These are phyloP conservation scores for Phallus indusiatus DNA, from an alignment of 768 basidiomycete species.

Conservation along the genomic window DNA sequence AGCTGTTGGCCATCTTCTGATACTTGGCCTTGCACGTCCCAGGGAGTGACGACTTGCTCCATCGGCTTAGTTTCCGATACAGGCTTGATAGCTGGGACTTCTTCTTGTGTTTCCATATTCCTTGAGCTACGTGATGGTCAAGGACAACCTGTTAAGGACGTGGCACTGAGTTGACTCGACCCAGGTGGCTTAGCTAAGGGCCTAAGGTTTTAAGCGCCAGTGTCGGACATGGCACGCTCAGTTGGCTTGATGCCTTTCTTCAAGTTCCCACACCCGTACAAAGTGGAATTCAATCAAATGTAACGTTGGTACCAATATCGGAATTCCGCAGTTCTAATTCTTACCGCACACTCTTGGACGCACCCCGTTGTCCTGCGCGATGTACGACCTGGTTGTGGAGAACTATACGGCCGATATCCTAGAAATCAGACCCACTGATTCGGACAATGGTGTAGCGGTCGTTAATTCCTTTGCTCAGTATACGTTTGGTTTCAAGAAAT, in stretches of 20 bases:
- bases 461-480: not conserved
- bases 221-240: no score
- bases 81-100: conserved; percentile 22
- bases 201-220: no score
- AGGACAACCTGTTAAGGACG: no score
- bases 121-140: not conserved
- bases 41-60: conserved; percentile 88
- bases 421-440: not conserved
- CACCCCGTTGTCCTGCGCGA: no score
- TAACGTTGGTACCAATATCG: no score
- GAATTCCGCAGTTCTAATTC: no score
- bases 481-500: not conserved
- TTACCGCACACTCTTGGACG: no score
- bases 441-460: not conserved
- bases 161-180: no score
- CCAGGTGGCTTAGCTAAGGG: no score
- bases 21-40: conserved; percentile 93
- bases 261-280: no score
- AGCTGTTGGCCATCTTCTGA: conserved; percentile 82
- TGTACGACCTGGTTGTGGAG: conserved; percentile 2
- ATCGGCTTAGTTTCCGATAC: conserved; percentile 19
- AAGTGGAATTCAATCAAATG: no score
- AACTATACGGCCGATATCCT: conserved; percentile 3
- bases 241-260: no score
- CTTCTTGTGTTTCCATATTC: not conserved